Evolutionary conservation across 208 protist species (phyloP).

Genomic region (Leishmania turanica): DNA sequence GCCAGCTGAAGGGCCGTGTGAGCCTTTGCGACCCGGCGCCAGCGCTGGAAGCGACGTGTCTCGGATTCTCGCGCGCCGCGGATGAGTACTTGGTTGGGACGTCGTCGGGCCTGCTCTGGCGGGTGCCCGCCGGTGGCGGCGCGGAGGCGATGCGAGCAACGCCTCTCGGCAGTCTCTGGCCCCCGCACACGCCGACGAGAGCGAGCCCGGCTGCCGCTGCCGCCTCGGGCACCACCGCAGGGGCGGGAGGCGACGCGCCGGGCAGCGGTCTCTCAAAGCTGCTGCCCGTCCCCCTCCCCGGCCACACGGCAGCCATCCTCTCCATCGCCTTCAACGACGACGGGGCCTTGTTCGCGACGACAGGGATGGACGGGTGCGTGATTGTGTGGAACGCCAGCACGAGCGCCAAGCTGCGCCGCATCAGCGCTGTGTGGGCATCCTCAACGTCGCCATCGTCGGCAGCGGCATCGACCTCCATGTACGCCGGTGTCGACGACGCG

Average conservation of each 20-base stretch:
- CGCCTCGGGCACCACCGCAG: neutral
- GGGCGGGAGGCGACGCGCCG: neutral
- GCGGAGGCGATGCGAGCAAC: conserved; percentile 25
- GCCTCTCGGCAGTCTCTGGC: conserved; percentile 38
- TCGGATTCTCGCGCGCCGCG: conserved; percentile 46
- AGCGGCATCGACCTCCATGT: neutral
- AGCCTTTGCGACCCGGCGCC: conserved; percentile 5
- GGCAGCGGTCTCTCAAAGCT: neutral
- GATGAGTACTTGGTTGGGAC: conserved; percentile 60
- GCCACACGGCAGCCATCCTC: conserved; percentile 49
- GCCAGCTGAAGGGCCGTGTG: conserved; percentile 19
- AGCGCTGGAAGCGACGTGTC: conserved; percentile 34
- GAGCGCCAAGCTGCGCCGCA: conserved; percentile 56
- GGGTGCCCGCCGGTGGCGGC: conserved; percentile 25
- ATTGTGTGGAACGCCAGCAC: conserved; percentile 56
- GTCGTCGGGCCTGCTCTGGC: conserved; percentile 48
- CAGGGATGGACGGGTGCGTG: conserved; percentile 50
- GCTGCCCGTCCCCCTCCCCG: conserved; percentile 31
- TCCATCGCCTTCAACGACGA: conserved; percentile 64
- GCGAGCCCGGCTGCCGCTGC: neutral
- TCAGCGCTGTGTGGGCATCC: conserved; percentile 25
- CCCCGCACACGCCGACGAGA: conserved; percentile 8
- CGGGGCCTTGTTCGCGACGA: conserved; percentile 46
- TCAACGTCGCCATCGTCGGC: conserved; percentile 5
- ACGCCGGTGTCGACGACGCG: neutral